Percentiles rank a stretch among this genome's conserved stretches.
These are phyloP conservation scores for Phytophthora pseudosyringae DNA, from an alignment of 352 stramenopile species.

Conservation along the genomic window DNA sequence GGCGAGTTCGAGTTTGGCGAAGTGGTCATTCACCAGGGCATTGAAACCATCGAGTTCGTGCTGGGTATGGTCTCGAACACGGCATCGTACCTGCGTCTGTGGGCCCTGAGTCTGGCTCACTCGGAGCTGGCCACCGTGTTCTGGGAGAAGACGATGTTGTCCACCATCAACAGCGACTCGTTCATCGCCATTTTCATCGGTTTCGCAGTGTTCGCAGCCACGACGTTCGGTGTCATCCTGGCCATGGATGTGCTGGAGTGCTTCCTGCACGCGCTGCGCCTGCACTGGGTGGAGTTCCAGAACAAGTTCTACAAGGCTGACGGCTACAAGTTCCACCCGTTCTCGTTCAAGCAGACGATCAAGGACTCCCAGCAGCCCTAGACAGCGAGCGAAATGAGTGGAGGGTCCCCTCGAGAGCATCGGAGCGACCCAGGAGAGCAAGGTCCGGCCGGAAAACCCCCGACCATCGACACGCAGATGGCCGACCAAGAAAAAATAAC, in stretches of 20 bases:
- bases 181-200: slow-evolving; percentile 97
- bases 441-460: slow-evolving; percentile 16
- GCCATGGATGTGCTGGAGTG: slow-evolving; percentile 99
- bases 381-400: slow-evolving; percentile 17
- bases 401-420: slow-evolving; percentile 1
- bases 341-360: slow-evolving; percentile 93
- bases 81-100: slow-evolving; percentile 99
- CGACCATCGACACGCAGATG: slow-evolving; percentile 14
- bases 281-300: slow-evolving; percentile 99
- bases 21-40: slow-evolving; percentile 98
- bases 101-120: slow-evolving; percentile 98
- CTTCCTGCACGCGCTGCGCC: slow-evolving; percentile 98
- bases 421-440: slow-evolving; percentile 18
- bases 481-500: slow-evolving; percentile 27
- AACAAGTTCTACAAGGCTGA: slow-evolving; percentile 99
- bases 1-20: slow-evolving; percentile 96
- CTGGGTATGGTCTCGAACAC: slow-evolving; percentile 99
- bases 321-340: slow-evolving; percentile 96
- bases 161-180: slow-evolving; percentile 96
- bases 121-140: slow-evolving; percentile 95
- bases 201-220: slow-evolving; percentile 92
- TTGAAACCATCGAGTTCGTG: slow-evolving; percentile 99
- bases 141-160: slow-evolving; percentile 99
- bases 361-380: slow-evolving; percentile 66
- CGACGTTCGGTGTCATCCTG: slow-evolving; percentile 98